phyloP scores from a whole-genome alignment of 139 green algal species.

The Volvox reticuliferus region DNA sequence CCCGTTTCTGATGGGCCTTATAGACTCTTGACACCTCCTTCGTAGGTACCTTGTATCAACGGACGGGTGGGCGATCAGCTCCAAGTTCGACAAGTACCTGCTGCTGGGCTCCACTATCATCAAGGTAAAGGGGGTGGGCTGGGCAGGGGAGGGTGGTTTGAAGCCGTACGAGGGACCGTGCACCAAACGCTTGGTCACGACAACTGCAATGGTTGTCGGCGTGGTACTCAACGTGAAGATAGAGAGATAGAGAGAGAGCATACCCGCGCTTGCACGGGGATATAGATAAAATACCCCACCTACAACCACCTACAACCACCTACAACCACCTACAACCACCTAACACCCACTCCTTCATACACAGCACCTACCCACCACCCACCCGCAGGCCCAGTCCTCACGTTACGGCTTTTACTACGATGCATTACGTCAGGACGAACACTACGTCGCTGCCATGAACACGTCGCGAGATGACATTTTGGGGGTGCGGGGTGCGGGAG shows the following conservation, averaged over 20 bases:
- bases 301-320: too few relatives aligned
- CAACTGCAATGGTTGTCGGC: too few relatives aligned
- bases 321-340: too few relatives aligned
- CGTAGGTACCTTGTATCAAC: constrained; percentile 42
- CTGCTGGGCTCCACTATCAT: constrained; percentile 18
- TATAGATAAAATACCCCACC: too few relatives aligned
- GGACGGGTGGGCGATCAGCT: constrained; percentile 38
- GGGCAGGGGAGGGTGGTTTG: neutral
- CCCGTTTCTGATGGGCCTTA: too few relatives aligned
- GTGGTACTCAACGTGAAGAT: too few relatives aligned
- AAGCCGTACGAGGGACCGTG: too few relatives aligned
- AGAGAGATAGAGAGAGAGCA: too few relatives aligned
- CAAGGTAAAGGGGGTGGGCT: neutral
- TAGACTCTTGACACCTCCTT: neutral
- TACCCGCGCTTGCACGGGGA: too few relatives aligned
- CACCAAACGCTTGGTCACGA: too few relatives aligned
- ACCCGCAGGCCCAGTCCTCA: constrained; percentile 4
- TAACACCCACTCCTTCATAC: neutral
- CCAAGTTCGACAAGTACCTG: constrained; percentile 52
- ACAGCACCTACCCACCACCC: neutral
- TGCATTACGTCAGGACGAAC: neutral
- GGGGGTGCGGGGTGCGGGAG: neutral
- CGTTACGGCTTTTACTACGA: constrained; percentile 44
- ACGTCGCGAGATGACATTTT: neutral
- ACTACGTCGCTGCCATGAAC: constrained; percentile 12